phyloP scores from a whole-genome alignment of 805 yeast genomes.

The Wickerhamiella sorbophila region DNA sequence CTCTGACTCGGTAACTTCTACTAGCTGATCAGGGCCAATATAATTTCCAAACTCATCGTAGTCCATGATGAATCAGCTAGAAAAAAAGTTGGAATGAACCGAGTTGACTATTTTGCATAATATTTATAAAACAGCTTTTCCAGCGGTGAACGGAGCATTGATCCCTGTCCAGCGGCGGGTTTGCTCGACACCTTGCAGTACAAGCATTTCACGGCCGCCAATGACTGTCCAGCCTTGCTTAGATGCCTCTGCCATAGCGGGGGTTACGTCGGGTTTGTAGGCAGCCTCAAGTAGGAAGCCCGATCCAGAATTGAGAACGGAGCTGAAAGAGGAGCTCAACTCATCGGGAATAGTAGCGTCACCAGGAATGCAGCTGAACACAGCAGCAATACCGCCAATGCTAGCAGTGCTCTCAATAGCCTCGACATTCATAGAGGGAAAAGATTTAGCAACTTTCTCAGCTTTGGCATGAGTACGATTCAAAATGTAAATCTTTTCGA shows the following conservation, averaged over 20 bases:
- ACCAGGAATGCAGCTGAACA: slow-evolving; percentile 20
- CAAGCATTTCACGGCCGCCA: slow-evolving; percentile 84
- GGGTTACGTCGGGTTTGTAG: slow-evolving; percentile 79
- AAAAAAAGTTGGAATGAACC: neutral
- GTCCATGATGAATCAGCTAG: slow-evolving; percentile 10
- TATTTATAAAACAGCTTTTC: slow-evolving; percentile 10
- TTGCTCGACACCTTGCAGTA: slow-evolving; percentile 85
- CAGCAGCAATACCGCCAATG: slow-evolving; percentile 34
- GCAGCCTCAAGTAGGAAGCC: slow-evolving; percentile 73
- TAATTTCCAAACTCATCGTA: slow-evolving; percentile 25
- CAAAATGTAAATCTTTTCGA: slow-evolving; percentile 56
- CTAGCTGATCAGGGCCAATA: slow-evolving; percentile 15
- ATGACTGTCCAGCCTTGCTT: slow-evolving; percentile 64
- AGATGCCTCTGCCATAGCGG: slow-evolving; percentile 65
- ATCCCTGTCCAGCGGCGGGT: slow-evolving; percentile 52
- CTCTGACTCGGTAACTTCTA: slow-evolving; percentile 18
- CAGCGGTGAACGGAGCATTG: slow-evolving; percentile 21
- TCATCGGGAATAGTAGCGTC: slow-evolving; percentile 10
- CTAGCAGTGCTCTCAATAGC: slow-evolving; percentile 31
- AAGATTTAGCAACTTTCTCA: slow-evolving; percentile 39
- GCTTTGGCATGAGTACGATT: slow-evolving; percentile 68
- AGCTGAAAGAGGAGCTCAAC: slow-evolving; percentile 4
- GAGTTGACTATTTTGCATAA: neutral
- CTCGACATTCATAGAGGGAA: slow-evolving; percentile 51
- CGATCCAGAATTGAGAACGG: slow-evolving; percentile 32